phyloP scores from a whole-genome alignment of 2,329 filamentous ascomycete species.

The Diaporthe caulivora region DNA sequence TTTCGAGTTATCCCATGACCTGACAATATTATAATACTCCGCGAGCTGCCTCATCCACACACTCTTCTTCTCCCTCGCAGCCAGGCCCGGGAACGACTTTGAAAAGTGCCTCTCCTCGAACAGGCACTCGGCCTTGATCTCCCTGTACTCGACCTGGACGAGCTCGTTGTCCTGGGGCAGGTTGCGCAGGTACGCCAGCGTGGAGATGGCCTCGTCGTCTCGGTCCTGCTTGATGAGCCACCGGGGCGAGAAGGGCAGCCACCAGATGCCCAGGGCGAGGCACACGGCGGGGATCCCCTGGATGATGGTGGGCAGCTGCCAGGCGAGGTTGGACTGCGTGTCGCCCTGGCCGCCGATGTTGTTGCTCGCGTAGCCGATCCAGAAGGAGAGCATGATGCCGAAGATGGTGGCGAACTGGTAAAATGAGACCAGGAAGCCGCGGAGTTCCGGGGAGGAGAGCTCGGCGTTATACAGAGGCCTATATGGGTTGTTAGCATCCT shows the following conservation, averaged over 20 bases:
- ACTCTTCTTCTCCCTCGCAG: slow-evolving; percentile 55
- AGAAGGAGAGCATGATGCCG: slow-evolving; percentile 66
- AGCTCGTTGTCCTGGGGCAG: slow-evolving; percentile 48
- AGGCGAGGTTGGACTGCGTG: slow-evolving; percentile 55
- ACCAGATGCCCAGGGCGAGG: slow-evolving; percentile 51
- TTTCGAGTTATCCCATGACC: slow-evolving; percentile 63
- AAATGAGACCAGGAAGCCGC: slow-evolving; percentile 74
- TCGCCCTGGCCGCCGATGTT: slow-evolving; percentile 61
- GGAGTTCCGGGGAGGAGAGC: slow-evolving; percentile 72
- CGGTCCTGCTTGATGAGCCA: slow-evolving; percentile 55
- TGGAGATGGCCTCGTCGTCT: slow-evolving; percentile 42
- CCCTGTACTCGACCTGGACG: slow-evolving; percentile 58
- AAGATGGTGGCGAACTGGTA: slow-evolving; percentile 74
- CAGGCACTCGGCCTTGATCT: slow-evolving; percentile 59
- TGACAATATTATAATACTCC: slow-evolving; percentile 62
- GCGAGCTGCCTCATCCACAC: slow-evolving; percentile 59
- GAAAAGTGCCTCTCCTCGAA: slow-evolving; percentile 58
- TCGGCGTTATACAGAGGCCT: slow-evolving; percentile 63
- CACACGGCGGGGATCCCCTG: slow-evolving; percentile 55
- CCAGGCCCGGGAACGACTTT: slow-evolving; percentile 58
- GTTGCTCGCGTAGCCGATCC: slow-evolving; percentile 59
- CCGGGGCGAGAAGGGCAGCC: slow-evolving; percentile 65
- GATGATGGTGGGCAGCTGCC: slow-evolving; percentile 60
- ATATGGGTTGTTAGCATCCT: not conserved
- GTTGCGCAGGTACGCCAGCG: slow-evolving; percentile 47